Percentiles rank a stretch among this genome's conserved stretches.
These are phyloP conservation scores for Psilocybe azurescens DNA, from an alignment of 768 basidiomycete species.

Conservation along the genomic window DNA sequence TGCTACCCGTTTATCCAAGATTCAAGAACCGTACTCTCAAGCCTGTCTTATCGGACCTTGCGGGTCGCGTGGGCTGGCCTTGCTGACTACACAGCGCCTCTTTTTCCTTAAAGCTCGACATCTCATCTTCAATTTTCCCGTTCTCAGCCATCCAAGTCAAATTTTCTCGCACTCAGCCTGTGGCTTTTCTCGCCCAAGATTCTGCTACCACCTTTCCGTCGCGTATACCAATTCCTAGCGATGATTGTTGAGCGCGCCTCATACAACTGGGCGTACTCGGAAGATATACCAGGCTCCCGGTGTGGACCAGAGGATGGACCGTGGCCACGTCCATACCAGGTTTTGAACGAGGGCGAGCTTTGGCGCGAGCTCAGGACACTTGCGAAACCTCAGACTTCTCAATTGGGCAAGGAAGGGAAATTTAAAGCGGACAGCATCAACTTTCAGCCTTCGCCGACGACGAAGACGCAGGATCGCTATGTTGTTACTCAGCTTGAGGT, in stretches of 20 bases:
- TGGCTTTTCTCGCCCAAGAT: slow-evolving; percentile 14
- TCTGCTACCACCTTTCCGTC: slow-evolving; percentile 17
- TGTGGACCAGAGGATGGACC: slow-evolving; percentile 69
- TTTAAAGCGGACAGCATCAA: slow-evolving; percentile 61
- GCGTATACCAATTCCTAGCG: slow-evolving; percentile 28
- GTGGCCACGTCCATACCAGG: slow-evolving; percentile 65
- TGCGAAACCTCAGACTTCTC: slow-evolving; percentile 54
- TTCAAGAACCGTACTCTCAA: slow-evolving; percentile 12
- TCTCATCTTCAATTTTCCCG: slow-evolving; percentile 11
- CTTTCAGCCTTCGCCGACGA: slow-evolving; percentile 64
- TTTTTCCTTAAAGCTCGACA: slow-evolving; percentile 19
- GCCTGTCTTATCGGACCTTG: slow-evolving; percentile 31
- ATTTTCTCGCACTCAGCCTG: slow-evolving; percentile 12
- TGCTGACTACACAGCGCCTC: slow-evolving; percentile 23
- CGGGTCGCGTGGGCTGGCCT: slow-evolving; percentile 25
- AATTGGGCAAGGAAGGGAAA: slow-evolving; percentile 39
- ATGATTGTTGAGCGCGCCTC: slow-evolving; percentile 45
- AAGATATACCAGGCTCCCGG: slow-evolving; percentile 67
- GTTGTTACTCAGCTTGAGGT: slow-evolving; percentile 62
- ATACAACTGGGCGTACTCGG: slow-evolving; percentile 52
- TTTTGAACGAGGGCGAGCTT: slow-evolving; percentile 54
- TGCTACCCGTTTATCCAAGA: slow-evolving; percentile 7
- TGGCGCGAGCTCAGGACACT: slow-evolving; percentile 56
- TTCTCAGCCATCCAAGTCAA: background rate
- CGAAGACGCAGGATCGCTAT: slow-evolving; percentile 68